Percentiles rank a stretch among this genome's conserved stretches.
phyloP scores from a whole-genome alignment of 805 yeast species.

The Millerozyma miso region DNA sequence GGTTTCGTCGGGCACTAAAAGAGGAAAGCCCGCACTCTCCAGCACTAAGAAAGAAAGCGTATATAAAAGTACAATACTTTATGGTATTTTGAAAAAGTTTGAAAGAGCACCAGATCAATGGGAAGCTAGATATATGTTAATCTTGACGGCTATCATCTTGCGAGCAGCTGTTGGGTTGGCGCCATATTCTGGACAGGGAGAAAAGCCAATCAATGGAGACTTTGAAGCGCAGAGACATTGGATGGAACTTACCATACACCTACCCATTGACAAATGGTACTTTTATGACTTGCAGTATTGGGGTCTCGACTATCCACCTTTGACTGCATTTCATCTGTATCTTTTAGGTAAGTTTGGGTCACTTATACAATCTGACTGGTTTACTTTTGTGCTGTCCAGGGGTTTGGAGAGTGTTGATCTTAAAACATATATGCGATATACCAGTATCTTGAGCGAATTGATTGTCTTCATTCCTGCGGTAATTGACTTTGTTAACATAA shows the following conservation, averaged over 20 bases:
- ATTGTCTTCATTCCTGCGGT: slow-evolving; percentile 77
- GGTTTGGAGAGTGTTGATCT: slow-evolving; percentile 67
- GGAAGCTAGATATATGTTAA: slow-evolving; percentile 77
- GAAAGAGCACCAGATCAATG: slow-evolving; percentile 83
- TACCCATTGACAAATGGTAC: slow-evolving; percentile 81
- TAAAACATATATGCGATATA: slow-evolving; percentile 80
- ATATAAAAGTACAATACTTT: slow-evolving; percentile 52
- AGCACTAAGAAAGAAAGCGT: slow-evolving; percentile 5
- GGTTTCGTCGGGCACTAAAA: background rate
- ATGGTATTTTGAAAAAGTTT: slow-evolving; percentile 75
- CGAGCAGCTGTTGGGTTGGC: slow-evolving; percentile 88
- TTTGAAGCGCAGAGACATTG: slow-evolving; percentile 98
- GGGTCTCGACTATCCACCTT: slow-evolving; percentile 97
- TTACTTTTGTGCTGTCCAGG: slow-evolving; percentile 64
- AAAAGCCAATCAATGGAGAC: slow-evolving; percentile 86
- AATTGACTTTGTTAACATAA: slow-evolving; percentile 62
- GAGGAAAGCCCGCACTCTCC: background rate
- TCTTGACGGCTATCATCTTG: slow-evolving; percentile 68
- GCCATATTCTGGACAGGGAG: slow-evolving; percentile 67
- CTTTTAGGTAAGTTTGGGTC: slow-evolving; percentile 70
- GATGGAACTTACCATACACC: slow-evolving; percentile 82
- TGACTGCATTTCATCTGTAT: slow-evolving; percentile 92
- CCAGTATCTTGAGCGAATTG: slow-evolving; percentile 74
- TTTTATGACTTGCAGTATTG: slow-evolving; percentile 85
- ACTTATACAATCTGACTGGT: slow-evolving; percentile 67